Conservation (phyloP, 768 basidiomycete species). For the Chalciporus sphaerocephalus region DNA sequence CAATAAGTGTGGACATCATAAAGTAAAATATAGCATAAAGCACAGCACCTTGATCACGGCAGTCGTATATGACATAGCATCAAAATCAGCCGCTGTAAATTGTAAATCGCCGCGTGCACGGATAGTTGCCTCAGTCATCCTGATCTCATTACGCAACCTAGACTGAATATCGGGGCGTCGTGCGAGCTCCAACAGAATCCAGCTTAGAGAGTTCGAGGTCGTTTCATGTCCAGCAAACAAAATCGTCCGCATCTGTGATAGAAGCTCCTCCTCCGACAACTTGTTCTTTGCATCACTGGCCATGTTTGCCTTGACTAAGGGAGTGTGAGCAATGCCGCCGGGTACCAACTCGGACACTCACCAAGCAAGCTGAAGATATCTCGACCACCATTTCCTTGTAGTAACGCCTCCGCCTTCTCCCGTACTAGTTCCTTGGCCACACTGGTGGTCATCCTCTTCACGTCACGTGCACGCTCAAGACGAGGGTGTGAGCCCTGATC, state of each 20-base stretch:
- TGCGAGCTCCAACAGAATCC: slow-evolving; percentile 62
- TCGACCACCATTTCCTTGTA: slow-evolving; percentile 11
- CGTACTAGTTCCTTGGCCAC: slow-evolving; percentile 16
- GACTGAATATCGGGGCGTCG: slow-evolving; percentile 54
- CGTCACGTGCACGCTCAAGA: slow-evolving; percentile 16
- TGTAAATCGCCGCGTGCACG: slow-evolving; percentile 9
- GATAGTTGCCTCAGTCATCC: slow-evolving; percentile 6
- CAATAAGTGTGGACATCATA: slow-evolving; percentile 18
- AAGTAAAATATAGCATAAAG: slow-evolving; percentile 11
- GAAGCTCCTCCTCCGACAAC: slow-evolving; percentile 15
- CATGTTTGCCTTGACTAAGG: slow-evolving; percentile 33
- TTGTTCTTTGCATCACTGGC: slow-evolving; percentile 23
- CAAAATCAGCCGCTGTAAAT: slow-evolving; percentile 40
- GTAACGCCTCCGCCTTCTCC: slow-evolving; percentile 14
- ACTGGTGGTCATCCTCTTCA: background rate
- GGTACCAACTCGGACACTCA: no score
- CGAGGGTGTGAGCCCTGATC: background rate
- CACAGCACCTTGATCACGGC: slow-evolving; percentile 30
- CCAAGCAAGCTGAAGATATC: slow-evolving; percentile 34
- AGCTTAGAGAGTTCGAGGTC: slow-evolving; percentile 53
- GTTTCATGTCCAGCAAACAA: slow-evolving; percentile 57
- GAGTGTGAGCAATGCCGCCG: no score
- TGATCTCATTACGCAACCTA: slow-evolving; percentile 44
- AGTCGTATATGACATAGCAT: slow-evolving; percentile 45
- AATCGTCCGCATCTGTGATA: slow-evolving; percentile 33